Evolutionary conservation across 164 flowering plant species (phyloP).

Genomic region (Buxus sempervirens): DNA sequence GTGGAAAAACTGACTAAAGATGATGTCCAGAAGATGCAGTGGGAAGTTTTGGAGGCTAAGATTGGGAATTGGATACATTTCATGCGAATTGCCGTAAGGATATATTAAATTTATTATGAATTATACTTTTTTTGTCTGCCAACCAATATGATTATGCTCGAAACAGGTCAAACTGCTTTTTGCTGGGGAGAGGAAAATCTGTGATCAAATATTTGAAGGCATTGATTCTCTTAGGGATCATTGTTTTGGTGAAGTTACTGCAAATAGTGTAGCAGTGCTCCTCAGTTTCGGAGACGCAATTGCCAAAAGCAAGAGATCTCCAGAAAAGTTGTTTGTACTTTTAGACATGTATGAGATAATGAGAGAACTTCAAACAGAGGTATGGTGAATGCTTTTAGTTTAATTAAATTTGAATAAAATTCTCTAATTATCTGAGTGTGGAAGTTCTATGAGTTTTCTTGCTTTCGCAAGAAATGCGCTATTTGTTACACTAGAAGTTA

Average conservation of each 20-base stretch:
- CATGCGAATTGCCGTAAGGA: slow-evolving; percentile 85
- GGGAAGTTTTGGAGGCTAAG: slow-evolving; percentile 94
- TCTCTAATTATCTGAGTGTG: background rate
- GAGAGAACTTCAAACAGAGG: slow-evolving; percentile 92
- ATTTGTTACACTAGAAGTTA: too few relatives aligned
- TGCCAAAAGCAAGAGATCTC: slow-evolving; percentile 96
- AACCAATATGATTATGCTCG: slow-evolving; percentile 22
- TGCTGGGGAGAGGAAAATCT: slow-evolving; percentile 79
- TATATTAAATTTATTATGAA: slow-evolving; percentile 7
- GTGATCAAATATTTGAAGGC: slow-evolving; percentile 88
- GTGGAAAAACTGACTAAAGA: slow-evolving; percentile 88
- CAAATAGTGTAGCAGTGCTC: slow-evolving; percentile 72
- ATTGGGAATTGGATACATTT: slow-evolving; percentile 92
- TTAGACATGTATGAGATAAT: slow-evolving; percentile 96
- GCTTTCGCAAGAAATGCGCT: background rate
- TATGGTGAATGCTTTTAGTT: slow-evolving; percentile 20
- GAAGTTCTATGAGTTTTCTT: too few relatives aligned
- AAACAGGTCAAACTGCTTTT: slow-evolving; percentile 88
- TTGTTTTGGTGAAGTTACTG: slow-evolving; percentile 86
- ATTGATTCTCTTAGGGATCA: slow-evolving; percentile 62
- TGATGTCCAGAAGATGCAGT: slow-evolving; percentile 95
- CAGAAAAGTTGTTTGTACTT: slow-evolving; percentile 91
- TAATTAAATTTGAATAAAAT: background rate
- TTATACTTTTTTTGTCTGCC: slow-evolving; percentile 7
- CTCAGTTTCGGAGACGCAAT: slow-evolving; percentile 98